phyloP scores from a whole-genome alignment of 306 rosid species.

The cucumber (Cucumis sativus) region DNA sequence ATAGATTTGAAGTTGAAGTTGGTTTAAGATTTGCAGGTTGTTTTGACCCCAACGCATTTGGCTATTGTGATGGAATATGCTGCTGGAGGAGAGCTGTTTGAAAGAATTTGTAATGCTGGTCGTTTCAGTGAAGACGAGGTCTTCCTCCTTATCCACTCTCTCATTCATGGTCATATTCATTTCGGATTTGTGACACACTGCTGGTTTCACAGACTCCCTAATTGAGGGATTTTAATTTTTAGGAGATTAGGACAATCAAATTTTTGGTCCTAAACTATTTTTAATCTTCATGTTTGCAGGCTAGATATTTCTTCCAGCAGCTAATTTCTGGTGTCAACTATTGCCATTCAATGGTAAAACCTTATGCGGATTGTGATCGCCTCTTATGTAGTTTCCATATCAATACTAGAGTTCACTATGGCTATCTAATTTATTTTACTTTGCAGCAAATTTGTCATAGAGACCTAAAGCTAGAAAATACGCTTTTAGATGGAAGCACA shows the following conservation, averaged over 20 bases:
- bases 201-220: no score
- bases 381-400: neutral
- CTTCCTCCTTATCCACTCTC: neutral
- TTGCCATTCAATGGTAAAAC: conserved; percentile 10
- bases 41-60: conserved; percentile 10
- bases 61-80: conserved; percentile 11
- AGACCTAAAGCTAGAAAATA: conserved; percentile 55
- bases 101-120: conserved; percentile 8
- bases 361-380: neutral
- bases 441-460: conserved; percentile 54
- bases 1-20: neutral
- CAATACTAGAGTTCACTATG: neutral
- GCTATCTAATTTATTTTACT: neutral
- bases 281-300: neutral
- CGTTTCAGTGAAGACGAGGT: conserved; percentile 13
- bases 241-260: neutral
- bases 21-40: conserved; percentile 5
- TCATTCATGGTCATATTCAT: neutral
- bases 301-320: conserved; percentile 11
- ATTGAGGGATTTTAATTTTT: no score
- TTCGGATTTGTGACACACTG: no score
- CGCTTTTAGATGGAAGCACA: conserved; percentile 24
- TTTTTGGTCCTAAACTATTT: neutral
- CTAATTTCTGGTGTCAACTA: conserved; percentile 10
- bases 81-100: conserved; percentile 11